Evolutionary conservation across 345 rosid genomes (phyloP).

Genomic region (Gynandropsis gynandra): DNA sequence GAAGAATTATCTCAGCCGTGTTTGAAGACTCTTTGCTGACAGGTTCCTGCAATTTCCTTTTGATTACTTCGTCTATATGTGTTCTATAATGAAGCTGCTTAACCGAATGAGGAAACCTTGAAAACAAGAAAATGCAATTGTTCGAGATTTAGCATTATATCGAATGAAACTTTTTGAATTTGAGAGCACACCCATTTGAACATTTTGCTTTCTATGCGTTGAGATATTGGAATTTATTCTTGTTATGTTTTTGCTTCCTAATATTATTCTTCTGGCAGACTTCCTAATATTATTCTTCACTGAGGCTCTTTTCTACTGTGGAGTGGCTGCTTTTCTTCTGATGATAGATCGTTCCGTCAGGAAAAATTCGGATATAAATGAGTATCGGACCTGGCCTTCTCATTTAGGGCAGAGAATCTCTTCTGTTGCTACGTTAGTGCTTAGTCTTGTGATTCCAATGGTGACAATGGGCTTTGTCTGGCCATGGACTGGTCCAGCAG

Average conservation of each 20-base stretch:
- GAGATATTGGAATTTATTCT: not conserved
- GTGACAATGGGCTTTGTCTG: slow-evolving; percentile 97
- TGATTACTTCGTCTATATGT: not conserved
- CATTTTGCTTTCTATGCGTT: not conserved
- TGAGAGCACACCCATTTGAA: not conserved
- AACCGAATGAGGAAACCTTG: not conserved
- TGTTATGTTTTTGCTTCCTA: not conserved
- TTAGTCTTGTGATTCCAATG: slow-evolving; percentile 88
- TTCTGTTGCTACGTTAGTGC: slow-evolving; percentile 79
- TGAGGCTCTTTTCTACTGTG: slow-evolving; percentile 93
- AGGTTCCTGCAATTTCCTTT: slow-evolving; percentile 35
- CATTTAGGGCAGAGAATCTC: slow-evolving; percentile 72
- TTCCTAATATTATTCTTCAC: slow-evolving; percentile 95
- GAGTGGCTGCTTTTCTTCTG: slow-evolving; percentile 69
- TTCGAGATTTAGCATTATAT: not conserved
- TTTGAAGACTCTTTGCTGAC: slow-evolving; percentile 94
- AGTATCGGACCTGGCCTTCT: slow-evolving; percentile 24
- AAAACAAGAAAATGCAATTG: not conserved
- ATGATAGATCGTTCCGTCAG: slow-evolving; percentile 47
- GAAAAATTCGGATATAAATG: slow-evolving; percentile 20
- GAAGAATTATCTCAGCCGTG: slow-evolving; percentile 63
- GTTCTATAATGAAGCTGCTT: not conserved
- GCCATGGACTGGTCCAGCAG: slow-evolving; percentile 99
- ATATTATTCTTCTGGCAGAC: slow-evolving; percentile 43
- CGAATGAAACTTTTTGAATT: not conserved